Evolutionary conservation across 768 basidiomycete genomes (phyloP).

Genomic region (Tulasnella sp.): DNA sequence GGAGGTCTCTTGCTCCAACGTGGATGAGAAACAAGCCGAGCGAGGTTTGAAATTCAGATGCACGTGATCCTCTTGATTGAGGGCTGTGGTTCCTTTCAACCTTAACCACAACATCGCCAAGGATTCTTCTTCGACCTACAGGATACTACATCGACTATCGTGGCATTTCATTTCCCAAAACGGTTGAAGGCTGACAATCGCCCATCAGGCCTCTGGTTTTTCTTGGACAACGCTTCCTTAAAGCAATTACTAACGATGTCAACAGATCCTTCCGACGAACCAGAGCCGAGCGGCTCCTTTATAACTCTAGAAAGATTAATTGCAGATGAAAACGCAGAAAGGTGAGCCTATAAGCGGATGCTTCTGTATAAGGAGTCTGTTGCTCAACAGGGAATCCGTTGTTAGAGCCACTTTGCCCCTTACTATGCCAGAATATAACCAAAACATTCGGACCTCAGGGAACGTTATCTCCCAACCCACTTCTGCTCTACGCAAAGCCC

Average conservation of each 20-base stretch:
- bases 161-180: background rate
- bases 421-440: background rate
- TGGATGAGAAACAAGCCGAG: no score
- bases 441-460: background rate
- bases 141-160: background rate
- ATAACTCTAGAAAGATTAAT: background rate
- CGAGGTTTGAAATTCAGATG: no score
- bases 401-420: background rate
- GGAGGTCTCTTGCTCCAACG: no score
- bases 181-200: background rate
- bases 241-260: background rate
- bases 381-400: background rate
- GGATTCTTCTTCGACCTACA: no score
- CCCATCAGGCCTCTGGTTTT: background rate
- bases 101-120: no score
- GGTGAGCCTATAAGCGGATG: background rate
- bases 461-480: background rate
- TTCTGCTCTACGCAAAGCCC: background rate
- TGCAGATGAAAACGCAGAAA: background rate
- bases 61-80: no score
- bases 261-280: background rate
- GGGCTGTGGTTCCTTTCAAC: no score
- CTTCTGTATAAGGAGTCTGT: background rate
- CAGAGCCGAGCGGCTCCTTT: background rate
- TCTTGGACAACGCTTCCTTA: background rate